Base-by-base conservation (phyloP, 179 eudicot genomes). In the Sideroxylon spinosum region DNA sequence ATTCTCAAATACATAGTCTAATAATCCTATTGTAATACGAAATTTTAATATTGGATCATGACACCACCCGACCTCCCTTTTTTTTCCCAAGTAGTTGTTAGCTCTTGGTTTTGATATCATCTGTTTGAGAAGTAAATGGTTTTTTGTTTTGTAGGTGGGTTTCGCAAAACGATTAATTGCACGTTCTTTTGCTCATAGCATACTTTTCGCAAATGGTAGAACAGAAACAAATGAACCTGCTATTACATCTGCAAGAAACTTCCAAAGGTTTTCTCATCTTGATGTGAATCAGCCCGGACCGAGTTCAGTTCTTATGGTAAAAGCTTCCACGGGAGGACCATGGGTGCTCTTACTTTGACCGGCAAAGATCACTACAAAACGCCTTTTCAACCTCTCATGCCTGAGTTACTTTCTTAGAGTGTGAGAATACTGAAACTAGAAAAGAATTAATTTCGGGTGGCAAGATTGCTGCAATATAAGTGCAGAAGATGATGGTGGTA, bases 211-310 rank as follows among this genome's bases (percentile, higher is more conserved):
- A 17, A 95, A 91, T 81, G 91, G 97, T 37, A 97, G 95, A 71
- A 89, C 97, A 7, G 98, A 95, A 82, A 97, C 97, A 48, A 95
- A 85, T 80, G 98, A 91, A 90, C 95, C 97, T 78, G 97, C 97
- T 16, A 95, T 93, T 57, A 93, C 93, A 83, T 93, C 93, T 82
- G 81, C 97, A 7, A 90, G 97, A 72, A 93, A 93, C 49, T 90
- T 90, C 83, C 97, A 93, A 52, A 81, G 90, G 75, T 73, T 76
- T 82, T 73, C 90, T 22, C 86, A 75, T 68, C 88, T 91, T 3
- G 81, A 87, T 65, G 71, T 48, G 29, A 74, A 82, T 61, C 74
- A 86, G 44, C 97, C 53, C 93, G 90, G 6, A 59, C 79, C 0
- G 87, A 91, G 48, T 93, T 91, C 79, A 85, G 91, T 75, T 88